phyloP scores from a whole-genome alignment of 176 grass and related monocot species.

The Cenchrus americanus region DNA sequence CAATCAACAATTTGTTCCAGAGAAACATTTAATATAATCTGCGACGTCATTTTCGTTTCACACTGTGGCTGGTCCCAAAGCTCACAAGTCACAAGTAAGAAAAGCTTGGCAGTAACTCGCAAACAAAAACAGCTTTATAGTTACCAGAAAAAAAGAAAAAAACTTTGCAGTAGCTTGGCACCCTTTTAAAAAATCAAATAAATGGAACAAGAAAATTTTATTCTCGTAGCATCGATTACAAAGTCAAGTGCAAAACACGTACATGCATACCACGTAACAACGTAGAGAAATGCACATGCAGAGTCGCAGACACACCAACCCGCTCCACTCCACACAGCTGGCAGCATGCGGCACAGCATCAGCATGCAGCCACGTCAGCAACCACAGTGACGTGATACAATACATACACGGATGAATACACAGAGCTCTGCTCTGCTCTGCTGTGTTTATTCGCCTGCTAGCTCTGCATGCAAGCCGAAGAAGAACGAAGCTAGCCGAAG shows the following conservation, averaged over 20 bases:
- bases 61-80: too few relatives aligned
- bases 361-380: not conserved
- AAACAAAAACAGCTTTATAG: too few relatives aligned
- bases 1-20: too few relatives aligned
- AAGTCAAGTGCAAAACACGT: not conserved
- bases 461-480: constrained; percentile 31
- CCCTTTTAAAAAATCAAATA: not conserved
- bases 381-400: too few relatives aligned
- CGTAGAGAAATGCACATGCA: not conserved
- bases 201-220: not conserved
- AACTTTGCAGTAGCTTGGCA: too few relatives aligned
- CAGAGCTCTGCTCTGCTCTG: not conserved
- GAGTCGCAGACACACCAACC: not conserved
- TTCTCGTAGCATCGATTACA: not conserved
- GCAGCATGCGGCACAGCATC: not conserved
- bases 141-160: too few relatives aligned
- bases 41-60: too few relatives aligned
- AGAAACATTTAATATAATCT: too few relatives aligned
- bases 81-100: too few relatives aligned
- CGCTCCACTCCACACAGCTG: not conserved
- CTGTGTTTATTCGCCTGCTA: constrained; percentile 9
- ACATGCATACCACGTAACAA: not conserved
- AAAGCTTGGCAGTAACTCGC: too few relatives aligned
- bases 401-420: not conserved
- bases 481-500: constrained; percentile 45